Base-by-base conservation (phyloP, 805 yeast species). In the Candida ulmi region DNA sequence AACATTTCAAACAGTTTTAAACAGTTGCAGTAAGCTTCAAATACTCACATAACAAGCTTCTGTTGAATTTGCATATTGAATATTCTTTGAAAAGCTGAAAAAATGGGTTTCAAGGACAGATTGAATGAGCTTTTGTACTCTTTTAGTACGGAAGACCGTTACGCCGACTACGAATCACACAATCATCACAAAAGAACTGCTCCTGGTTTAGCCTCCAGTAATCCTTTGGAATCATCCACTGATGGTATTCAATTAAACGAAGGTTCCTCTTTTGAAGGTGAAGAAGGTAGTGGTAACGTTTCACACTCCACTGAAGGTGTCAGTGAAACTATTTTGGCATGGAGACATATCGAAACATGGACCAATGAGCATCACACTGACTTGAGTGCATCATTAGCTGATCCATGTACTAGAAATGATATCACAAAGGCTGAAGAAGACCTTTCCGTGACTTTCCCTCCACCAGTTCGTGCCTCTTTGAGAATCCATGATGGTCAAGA, bases 401-500 rank as follows among this genome's bases (percentile, higher is more conserved):
- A 77, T 37, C 83, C 88, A 23, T 93, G 88, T 45, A 87, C 96
- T 0, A 70, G 72, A 30, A 75, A 81, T 42, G 99, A 93, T 58
- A 69, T 91, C 41, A 70, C 72, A 46, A 91, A 83, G 50, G 82
- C 93, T 24, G 97, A 93, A 64, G 74, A 76, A 50, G 97, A 91
- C 59, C 67, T 88, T 54, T 79, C 76, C 33, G 66, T 87, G 37
- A 67, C 70, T 35, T 70, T 93, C 33, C 99, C 99, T 1, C 66
- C 78, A 2, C 86, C 91, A 40, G 87, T 93, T 8, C 70, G 84
- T 38, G 95, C 88, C 32, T 84, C 91, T 33, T 76, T 75, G 55
- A 74, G 79, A 52, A 63, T 83, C 30, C 96, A 93, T 49, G 98
- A 93, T 55, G 99, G 99, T 38, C 99, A 93, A 65, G 84, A 82